phyloP scores from a whole-genome alignment of 2,329 filamentous ascomycete genomes.

The Penicillium paneum region DNA sequence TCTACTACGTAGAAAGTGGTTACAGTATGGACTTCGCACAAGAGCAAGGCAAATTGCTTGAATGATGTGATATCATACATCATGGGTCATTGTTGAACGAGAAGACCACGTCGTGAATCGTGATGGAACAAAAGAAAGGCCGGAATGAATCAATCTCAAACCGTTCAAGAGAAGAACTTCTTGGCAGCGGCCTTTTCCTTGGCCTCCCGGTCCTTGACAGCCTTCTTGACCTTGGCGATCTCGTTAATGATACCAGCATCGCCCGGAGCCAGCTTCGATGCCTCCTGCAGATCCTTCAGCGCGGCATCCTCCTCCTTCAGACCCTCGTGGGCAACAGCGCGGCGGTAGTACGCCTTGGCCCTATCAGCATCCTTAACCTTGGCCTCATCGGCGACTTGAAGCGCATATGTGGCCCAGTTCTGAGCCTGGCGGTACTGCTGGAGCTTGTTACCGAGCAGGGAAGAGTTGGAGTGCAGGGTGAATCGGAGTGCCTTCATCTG shows the following conservation, averaged over 20 bases:
- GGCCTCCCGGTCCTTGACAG: constrained; percentile 66
- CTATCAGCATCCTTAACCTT: constrained; percentile 69
- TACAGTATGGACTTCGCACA: constrained; percentile 1
- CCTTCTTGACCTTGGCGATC: constrained; percentile 73
- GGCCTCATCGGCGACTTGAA: constrained; percentile 58
- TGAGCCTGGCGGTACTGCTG: constrained; percentile 67
- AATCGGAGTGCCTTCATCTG: constrained; percentile 74
- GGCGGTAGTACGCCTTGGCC: constrained; percentile 85
- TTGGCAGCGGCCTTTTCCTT: constrained; percentile 91
- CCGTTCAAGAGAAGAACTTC: constrained; percentile 72
- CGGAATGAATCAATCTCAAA: constrained; percentile 2
- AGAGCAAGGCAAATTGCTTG: constrained; percentile 7
- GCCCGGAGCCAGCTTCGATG: constrained; percentile 68
- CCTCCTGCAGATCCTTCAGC: constrained; percentile 70
- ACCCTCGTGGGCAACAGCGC: constrained; percentile 69
- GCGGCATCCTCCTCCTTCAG: constrained; percentile 84
- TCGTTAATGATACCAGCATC: constrained; percentile 75
- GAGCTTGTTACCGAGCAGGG: constrained; percentile 80
- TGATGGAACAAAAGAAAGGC: constrained; percentile 13
- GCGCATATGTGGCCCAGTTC: constrained; percentile 67
- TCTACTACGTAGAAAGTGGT: neutral
- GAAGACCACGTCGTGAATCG: constrained; percentile 27
- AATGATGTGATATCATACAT: constrained; percentile 26
- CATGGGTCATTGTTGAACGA: constrained; percentile 18
- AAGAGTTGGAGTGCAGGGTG: constrained; percentile 81